Percentiles rank a stretch among this genome's conserved stretches.
These are phyloP conservation scores for Aotearoamyces nothofagi DNA, from an alignment of 2,329 filamentous ascomycete species.

Conservation along the genomic window DNA sequence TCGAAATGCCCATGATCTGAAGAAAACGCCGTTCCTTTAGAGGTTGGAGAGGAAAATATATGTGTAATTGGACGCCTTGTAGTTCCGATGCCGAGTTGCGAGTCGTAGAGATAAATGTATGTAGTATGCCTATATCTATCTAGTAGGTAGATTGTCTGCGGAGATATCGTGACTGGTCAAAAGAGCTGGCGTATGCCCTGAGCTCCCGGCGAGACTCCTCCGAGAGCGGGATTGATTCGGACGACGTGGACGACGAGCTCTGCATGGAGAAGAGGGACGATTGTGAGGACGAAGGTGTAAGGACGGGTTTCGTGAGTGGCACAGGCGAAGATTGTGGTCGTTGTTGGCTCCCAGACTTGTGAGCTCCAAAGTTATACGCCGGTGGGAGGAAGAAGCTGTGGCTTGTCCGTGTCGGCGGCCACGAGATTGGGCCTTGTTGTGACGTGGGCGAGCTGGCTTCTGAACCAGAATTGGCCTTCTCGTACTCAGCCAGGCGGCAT, in stretches of 20 bases:
- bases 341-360: conserved; percentile 24
- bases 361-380: conserved; percentile 59
- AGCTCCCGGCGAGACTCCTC: conserved; percentile 68
- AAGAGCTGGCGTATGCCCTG: conserved; percentile 72
- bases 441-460: conserved; percentile 39
- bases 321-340: conserved; percentile 28
- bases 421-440: conserved; percentile 31
- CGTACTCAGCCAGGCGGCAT: conserved; percentile 77
- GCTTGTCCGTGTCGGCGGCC: conserved; percentile 33
- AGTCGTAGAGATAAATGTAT: too few species aligned
- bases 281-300: conserved; percentile 65
- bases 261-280: conserved; percentile 71
- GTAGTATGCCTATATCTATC: too few species aligned
- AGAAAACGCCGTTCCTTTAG: too few species aligned
- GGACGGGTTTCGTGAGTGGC: conserved; percentile 25
- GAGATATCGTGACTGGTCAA: conserved; percentile 46
- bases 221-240: conserved; percentile 45
- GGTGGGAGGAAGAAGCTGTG: conserved; percentile 53
- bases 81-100: too few species aligned
- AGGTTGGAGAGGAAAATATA: too few species aligned
- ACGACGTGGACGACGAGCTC: conserved; percentile 38
- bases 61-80: too few species aligned
- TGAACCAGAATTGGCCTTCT: conserved; percentile 48
- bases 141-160: conserved; percentile 18
- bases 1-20: too few species aligned